phyloP scores from a whole-genome alignment of 2,329 filamentous ascomycete species.

The Bertia moriformis region DNA sequence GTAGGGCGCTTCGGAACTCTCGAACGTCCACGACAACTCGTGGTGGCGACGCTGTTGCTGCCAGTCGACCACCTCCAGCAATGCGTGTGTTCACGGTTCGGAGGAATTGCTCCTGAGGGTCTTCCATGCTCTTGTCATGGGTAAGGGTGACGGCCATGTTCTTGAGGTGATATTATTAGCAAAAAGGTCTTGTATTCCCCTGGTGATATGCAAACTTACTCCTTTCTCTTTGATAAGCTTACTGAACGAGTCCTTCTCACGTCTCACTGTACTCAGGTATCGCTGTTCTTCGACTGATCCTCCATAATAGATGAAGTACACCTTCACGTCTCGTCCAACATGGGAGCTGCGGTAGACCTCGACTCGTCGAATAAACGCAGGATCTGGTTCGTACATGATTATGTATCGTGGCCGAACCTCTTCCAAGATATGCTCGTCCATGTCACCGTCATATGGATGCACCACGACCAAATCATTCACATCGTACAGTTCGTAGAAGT shows the following conservation, averaged over 20 bases:
- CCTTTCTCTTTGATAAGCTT: slow-evolving; percentile 73
- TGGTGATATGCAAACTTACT: too few relatives aligned
- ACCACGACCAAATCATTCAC: slow-evolving; percentile 83
- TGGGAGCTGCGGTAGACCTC: slow-evolving; percentile 95
- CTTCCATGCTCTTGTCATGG: slow-evolving; percentile 43
- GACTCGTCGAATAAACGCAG: slow-evolving; percentile 82
- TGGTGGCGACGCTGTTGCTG: slow-evolving; percentile 61
- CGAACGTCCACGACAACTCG: slow-evolving; percentile 89
- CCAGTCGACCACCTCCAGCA: slow-evolving; percentile 74
- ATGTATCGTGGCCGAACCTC: slow-evolving; percentile 87
- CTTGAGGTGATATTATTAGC: slow-evolving; percentile 1
- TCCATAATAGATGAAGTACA: slow-evolving; percentile 95
- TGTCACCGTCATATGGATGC: slow-evolving; percentile 87
- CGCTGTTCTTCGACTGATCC: slow-evolving; percentile 90
- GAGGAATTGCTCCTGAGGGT: slow-evolving; percentile 81
- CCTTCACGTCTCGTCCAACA: slow-evolving; percentile 71
- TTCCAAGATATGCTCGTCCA: slow-evolving; percentile 91
- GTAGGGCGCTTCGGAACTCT: slow-evolving; percentile 85
- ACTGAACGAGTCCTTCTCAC: slow-evolving; percentile 93
- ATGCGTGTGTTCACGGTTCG: slow-evolving; percentile 94
- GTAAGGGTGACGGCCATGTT: slow-evolving; percentile 1
- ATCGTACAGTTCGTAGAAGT: slow-evolving; percentile 66
- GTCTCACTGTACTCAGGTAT: slow-evolving; percentile 75
- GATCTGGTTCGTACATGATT: slow-evolving; percentile 96
- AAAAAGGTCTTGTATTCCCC: too few relatives aligned